Evolutionary conservation across 116 monocot species (phyloP), one percentile per base, ranked within the genome.

Genomic region (Trichopus zeylanicus): DNA sequence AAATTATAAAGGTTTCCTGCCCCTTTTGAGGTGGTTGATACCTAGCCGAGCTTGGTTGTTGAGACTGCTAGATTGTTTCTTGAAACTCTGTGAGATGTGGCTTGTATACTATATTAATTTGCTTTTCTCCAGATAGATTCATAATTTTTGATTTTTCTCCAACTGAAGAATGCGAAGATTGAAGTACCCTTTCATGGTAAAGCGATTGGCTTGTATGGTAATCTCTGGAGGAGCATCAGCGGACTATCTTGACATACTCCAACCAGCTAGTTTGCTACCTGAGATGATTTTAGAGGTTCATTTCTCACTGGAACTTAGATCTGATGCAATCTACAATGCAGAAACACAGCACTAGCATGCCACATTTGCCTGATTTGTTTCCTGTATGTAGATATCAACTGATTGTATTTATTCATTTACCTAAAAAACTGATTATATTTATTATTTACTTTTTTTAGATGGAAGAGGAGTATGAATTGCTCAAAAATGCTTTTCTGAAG

Each of bases 141-240:
- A 56, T 48, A 4, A 29, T 26, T 57, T 16, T 62, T 29, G 34
- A 12, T 26, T 55, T 71, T 69, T 21, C 54, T n/a, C 26, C 4
- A 69, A 61, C 22, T 84, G 61, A 80, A 93, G 93, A 65, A 39
- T 34, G 16, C 60, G 55, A 20, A 70, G 72, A 38, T 62, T 93
- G 73, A 93, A 86, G 56, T 93, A 88, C 66, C 89, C 89, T 51
- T 69, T 82, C 48, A 73, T 93, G 74, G 85, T 78, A 49, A 89
- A 93, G 75, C 64, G 93, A 25, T 60, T 93, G 27, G 93, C 85
- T 46, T 93, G 85, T 62, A 93, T 88, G 93, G 80, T 89, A 51
- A 53, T 93, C 62, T 79, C 82, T 37, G 85, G 85, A 69, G 72
- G 73, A 60, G 59, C 68, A 25, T 63, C 80, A 72, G 71, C 73